A percentile compares a stretch with the other conserved stretches of the same genome.
phyloP scores from a whole-genome alignment of 495 filamentous ascomycete species.

The Hyaloscypha finlandica region DNA sequence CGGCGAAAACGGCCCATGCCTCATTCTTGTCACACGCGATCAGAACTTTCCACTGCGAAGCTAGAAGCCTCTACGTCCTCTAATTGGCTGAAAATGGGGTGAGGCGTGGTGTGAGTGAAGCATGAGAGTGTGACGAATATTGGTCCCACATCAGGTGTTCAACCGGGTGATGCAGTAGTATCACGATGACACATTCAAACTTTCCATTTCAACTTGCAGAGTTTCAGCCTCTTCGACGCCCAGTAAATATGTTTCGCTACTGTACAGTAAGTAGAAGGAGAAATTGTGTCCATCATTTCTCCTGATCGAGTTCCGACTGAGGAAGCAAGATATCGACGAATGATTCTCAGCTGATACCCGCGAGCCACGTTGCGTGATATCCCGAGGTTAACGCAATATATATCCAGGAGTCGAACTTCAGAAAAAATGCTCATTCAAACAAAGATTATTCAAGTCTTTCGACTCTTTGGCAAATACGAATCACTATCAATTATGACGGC shows the following conservation, averaged over 20 bases:
- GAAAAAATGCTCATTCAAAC: too few relatives aligned
- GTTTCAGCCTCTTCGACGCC: background rate
- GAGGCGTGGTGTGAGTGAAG: too few relatives aligned
- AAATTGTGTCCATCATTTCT: background rate
- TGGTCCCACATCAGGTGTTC: too few relatives aligned
- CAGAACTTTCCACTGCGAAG: too few relatives aligned
- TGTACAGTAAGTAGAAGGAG: too few relatives aligned
- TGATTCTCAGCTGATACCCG: background rate
- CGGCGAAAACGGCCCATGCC: too few relatives aligned
- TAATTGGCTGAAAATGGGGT: too few relatives aligned
- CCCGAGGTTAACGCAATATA: background rate
- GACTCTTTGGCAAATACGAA: background rate
- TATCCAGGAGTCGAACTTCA: background rate
- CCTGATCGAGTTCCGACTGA: background rate
- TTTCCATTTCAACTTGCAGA: background rate
- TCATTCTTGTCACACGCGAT: too few relatives aligned
- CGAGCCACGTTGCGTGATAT: background rate
- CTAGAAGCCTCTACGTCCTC: too few relatives aligned
- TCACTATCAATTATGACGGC: background rate
- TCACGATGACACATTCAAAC: background rate
- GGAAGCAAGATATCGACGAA: background rate
- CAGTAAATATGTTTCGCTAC: background rate
- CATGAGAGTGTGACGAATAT: too few relatives aligned
- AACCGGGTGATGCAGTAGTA: too few relatives aligned
- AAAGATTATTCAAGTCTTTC: too few relatives aligned